Conservation (phyloP, 345 rosid species). For the Excoecaria cochinchinensis region DNA sequence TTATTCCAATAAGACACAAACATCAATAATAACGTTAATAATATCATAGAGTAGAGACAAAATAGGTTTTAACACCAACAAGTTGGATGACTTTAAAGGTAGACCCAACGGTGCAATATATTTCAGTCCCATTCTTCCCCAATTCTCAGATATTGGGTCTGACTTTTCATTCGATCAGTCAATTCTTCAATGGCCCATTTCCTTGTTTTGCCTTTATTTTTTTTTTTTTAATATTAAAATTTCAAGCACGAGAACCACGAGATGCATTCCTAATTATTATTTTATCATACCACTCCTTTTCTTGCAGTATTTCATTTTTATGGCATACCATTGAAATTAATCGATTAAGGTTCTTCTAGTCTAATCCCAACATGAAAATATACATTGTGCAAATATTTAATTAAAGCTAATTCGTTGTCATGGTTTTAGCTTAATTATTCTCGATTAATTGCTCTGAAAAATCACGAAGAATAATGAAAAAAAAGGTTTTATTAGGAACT, state of each 20-base stretch:
- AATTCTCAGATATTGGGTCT: neutral
- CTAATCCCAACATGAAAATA: no score
- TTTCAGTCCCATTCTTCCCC: neutral
- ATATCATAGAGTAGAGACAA: neutral
- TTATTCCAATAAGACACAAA: neutral
- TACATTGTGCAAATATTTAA: no score
- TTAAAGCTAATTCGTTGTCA: no score
- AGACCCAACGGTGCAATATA: neutral
- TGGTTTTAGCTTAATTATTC: no score
- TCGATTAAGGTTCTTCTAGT: no score
- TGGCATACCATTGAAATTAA: no score
- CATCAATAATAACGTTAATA: neutral
- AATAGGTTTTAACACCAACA: neutral
- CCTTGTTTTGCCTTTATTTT: neutral
- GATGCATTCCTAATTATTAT: neutral
- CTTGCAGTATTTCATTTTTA: neutral
- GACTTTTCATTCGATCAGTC: conserved; percentile 14
- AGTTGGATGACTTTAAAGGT: conserved; percentile 8
- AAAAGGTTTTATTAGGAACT: no score
- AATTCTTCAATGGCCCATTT: conserved; percentile 11
- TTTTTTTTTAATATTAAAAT: neutral
- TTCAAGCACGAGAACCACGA: conserved; percentile 28
- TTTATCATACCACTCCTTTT: neutral
- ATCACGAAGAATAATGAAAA: no score
- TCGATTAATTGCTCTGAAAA: no score